phyloP scores from a whole-genome alignment of 257 asterid genomes.

The Linaria vulgaris region DNA sequence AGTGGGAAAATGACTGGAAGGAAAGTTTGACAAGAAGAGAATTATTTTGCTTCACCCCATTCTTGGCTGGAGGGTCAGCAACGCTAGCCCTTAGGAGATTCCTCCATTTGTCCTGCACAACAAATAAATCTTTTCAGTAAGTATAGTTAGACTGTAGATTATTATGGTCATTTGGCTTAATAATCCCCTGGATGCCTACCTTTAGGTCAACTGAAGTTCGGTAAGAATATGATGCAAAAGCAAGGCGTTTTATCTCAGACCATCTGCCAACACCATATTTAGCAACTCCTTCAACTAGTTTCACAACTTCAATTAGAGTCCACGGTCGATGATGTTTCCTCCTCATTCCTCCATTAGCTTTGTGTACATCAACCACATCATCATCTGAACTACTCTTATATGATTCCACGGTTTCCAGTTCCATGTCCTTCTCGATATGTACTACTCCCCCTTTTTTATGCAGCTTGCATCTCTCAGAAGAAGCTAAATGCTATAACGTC shows the following conservation, averaged over 20 bases:
- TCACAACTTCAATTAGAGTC: conserved; percentile 83
- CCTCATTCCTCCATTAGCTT: conserved; percentile 67
- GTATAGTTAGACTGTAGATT: no score
- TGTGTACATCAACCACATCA: conserved; percentile 39
- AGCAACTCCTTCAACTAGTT: conserved; percentile 94
- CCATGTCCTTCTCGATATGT: conserved; percentile 48
- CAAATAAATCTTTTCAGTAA: no score
- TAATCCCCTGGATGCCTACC: conserved; percentile 42
- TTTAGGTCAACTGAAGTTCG: conserved; percentile 97
- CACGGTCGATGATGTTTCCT: conserved; percentile 98
- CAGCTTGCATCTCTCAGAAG: conserved; percentile 41
- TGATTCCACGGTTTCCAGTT: conserved; percentile 38
- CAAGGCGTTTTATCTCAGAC: conserved; percentile 93
- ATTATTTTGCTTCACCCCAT: conserved; percentile 60
- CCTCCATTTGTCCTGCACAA: conserved; percentile 94
- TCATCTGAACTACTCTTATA: conserved; percentile 57
- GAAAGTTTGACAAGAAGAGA: conserved; percentile 1
- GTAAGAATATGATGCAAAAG: conserved; percentile 80
- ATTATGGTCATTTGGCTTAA: no score
- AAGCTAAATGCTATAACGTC: conserved; percentile 40
- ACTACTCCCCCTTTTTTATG: conserved; percentile 35
- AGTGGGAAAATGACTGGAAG: conserved; percentile 5
- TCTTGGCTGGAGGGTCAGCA: conserved; percentile 69
- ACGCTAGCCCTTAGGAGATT: conserved; percentile 89
- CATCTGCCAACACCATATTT: conserved; percentile 94